Percentiles rank a stretch among this genome's conserved stretches.
These are phyloP conservation scores for Fusarium veterinarium DNA, from an alignment of 2,329 filamentous ascomycete genomes.

Conservation along the genomic window DNA sequence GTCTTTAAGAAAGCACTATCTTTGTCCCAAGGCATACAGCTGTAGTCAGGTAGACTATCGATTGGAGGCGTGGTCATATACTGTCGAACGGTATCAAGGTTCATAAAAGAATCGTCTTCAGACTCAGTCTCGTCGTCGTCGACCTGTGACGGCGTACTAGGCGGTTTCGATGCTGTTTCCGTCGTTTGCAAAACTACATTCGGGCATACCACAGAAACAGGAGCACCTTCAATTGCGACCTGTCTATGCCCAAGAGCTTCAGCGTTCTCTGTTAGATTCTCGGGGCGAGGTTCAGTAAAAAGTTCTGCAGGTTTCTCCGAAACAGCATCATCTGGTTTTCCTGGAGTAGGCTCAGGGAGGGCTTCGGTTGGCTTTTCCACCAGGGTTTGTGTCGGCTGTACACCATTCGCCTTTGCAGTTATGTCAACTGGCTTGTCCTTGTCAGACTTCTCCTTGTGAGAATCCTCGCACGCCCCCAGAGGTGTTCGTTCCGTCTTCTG, in stretches of 20 bases:
- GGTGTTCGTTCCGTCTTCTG: constrained; percentile 4
- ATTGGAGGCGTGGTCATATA: constrained; percentile 66
- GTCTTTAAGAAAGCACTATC: constrained; percentile 59
- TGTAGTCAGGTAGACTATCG: constrained; percentile 63
- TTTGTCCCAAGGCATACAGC: constrained; percentile 59
- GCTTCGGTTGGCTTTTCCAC: neutral
- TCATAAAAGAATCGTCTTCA: constrained; percentile 63
- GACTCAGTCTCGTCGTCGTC: constrained; percentile 66
- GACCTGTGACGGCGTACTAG: constrained; percentile 62
- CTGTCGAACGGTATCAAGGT: constrained; percentile 61
- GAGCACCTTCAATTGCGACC: neutral
- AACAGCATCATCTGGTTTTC: neutral
- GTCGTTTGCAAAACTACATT: constrained; percentile 43
- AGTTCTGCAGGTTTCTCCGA: neutral
- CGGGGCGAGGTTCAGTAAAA: neutral
- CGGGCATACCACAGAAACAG: constrained; percentile 12
- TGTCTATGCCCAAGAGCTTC: neutral
- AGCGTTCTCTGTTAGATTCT: neutral
- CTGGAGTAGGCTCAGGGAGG: neutral
- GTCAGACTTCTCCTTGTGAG: neutral
- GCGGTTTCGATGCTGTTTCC: constrained; percentile 49
- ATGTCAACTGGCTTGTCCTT: constrained; percentile 3
- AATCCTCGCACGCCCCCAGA: neutral
- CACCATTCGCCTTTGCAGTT: neutral
- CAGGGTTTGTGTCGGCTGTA: neutral